Conservation (phyloP, 371 early-diverging fungal genomes). For the Fennellomyces sp. region DNA sequence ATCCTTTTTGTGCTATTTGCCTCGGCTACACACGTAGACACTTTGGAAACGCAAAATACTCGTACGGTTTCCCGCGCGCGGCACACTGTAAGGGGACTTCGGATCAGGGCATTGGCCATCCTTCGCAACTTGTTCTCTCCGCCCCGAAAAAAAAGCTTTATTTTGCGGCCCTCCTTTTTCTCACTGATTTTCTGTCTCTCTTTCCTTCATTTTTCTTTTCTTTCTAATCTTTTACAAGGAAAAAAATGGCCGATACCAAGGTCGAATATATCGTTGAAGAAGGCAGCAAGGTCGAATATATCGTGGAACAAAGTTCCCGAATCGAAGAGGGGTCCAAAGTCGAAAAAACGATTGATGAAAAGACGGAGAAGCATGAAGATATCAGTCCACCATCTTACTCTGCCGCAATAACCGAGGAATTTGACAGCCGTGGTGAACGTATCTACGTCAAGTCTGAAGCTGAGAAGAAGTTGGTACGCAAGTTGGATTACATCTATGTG, state of each 20-base stretch:
- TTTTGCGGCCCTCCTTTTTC: not conserved
- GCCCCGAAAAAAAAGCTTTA: not conserved
- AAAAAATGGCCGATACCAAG: constrained; percentile 23
- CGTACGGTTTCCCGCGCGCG: not conserved
- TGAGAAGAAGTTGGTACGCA: constrained; percentile 24
- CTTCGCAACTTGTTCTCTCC: no score
- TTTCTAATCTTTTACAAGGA: constrained; percentile 8
- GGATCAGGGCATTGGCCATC: constrained; percentile 5
- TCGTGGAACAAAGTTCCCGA: not conserved
- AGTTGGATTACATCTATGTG: constrained; percentile 29
- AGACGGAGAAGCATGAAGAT: not conserved
- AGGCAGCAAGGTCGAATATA: constrained; percentile 3
- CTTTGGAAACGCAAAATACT: not conserved
- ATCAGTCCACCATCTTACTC: not conserved
- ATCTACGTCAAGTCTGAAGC: constrained; percentile 14
- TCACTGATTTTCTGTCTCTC: constrained; percentile 4
- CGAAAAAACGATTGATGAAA: not conserved
- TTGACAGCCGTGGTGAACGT: constrained; percentile 29
- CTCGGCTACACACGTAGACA: not conserved
- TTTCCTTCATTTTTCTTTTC: constrained; percentile 10
- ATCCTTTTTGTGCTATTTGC: no score
- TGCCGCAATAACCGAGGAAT: not conserved
- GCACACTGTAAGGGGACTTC: not conserved
- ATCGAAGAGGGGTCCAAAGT: constrained; percentile 1
- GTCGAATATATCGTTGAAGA: constrained; percentile 19